Evolutionary conservation across 495 filamentous ascomycete genomes (phyloP), one percentile per base, ranked within the genome.

Genomic region (Talaromyces proteolyticus): DNA sequence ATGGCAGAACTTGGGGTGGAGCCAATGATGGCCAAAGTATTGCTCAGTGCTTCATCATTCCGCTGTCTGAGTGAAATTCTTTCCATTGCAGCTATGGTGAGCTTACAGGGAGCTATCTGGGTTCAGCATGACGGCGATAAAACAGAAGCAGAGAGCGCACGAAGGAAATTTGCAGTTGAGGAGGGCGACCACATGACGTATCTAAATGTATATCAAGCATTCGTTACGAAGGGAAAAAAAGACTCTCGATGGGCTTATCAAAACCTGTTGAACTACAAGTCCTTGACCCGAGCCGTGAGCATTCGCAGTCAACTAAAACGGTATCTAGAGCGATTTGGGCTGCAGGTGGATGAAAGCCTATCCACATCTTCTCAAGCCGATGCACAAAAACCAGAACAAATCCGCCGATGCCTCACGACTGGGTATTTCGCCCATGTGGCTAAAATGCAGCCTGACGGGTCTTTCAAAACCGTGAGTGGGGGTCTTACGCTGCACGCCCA

Each of bases 381-480:
- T 52, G 45, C 58, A 22, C 57, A 73, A 14, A 65, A 78, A 56
- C 76, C 76, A 3, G 89, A 93, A 56, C 75, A 84, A 51, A 89
- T 98, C 57, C 78, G 84, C 40, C 79, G 89, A 50, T 97, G 93
- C 68, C 76, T 98, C 38, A 92, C 92, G 12, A 80, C 84, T 7
- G 93, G 94, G 1, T 98, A 88, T 65, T 98, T 98, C 69, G 87
- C 93, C 2, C 92, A 97, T 67, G 94, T 90, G 10, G 94, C 93
- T 20, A 82, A 86, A 65, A 96, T 97, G 92, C 88, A 95, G 64
- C 78, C 91, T 0, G 93, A 98, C 74, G 93, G 93, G 16, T 89
- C 80, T 12, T 97, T 96, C 58, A 82, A 78, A 57, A 90, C 87
- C 21, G 81, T 94, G 40, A 84, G 80, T 49, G 90, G 88, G 10